Conservation (phyloP, 2,329 filamentous ascomycete species). For the Dactylellina sp. region DNA sequence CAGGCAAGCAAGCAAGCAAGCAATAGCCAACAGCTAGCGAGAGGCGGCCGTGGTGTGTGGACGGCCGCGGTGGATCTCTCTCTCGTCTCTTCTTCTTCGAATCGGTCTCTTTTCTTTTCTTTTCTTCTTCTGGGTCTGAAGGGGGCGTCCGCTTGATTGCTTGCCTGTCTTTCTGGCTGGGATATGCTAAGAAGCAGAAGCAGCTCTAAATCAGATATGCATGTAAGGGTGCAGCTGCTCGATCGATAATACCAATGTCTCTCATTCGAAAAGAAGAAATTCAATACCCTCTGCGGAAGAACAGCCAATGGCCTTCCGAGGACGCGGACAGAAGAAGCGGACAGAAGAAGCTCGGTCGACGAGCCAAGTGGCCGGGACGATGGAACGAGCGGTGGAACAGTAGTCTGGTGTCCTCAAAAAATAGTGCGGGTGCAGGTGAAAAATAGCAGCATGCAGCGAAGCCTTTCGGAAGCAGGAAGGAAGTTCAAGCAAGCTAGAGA, state of each 20-base stretch:
- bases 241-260: constrained; percentile 17
- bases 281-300: constrained; percentile 2
- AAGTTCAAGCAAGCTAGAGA: background rate
- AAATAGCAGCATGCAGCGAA: constrained; percentile 25
- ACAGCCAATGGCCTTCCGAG: constrained; percentile 28
- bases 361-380: too few species aligned
- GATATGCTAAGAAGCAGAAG: constrained; percentile 1
- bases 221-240: constrained; percentile 40
- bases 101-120: constrained; percentile 61
- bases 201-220: constrained; percentile 14
- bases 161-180: too few species aligned
- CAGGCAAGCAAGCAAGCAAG: background rate
- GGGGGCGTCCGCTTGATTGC: constrained; percentile 21
- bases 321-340: constrained; percentile 27
- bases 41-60: constrained; percentile 3
- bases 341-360: constrained; percentile 33
- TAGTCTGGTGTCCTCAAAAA: background rate
- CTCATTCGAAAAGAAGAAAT: background rate
- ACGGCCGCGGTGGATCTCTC: constrained; percentile 67
- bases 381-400: too few species aligned
- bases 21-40: background rate
- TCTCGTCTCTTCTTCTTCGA: constrained; percentile 61
- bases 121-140: background rate
- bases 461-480: constrained; percentile 12
- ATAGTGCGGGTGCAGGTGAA: constrained; percentile 2